Conservation (phyloP, 441 rosid species). For the Capsella rubella region DNA sequence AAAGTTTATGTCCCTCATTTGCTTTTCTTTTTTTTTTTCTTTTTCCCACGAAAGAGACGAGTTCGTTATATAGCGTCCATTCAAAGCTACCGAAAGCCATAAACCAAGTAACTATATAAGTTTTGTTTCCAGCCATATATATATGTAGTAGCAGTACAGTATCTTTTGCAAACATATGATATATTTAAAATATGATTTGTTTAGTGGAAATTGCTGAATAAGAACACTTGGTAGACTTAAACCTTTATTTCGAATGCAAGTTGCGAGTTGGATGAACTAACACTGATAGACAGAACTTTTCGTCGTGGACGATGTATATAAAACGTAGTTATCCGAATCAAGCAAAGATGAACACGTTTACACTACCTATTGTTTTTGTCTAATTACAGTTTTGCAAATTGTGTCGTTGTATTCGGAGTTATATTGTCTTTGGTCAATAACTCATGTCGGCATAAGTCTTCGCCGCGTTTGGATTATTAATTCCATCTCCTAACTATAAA, state of each 20-base stretch:
- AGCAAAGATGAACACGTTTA: constrained; percentile 16
- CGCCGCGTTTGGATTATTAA: constrained; percentile 30
- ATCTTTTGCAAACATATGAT: background rate
- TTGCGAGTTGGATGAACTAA: constrained; percentile 7
- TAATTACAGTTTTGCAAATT: background rate
- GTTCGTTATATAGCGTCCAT: constrained; percentile 32
- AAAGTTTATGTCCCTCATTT: constrained; percentile 29
- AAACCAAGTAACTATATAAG: constrained; percentile 21
- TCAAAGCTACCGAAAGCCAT: constrained; percentile 28
- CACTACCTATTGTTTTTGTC: background rate
- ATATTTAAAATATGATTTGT: background rate
- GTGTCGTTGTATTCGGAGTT: background rate
- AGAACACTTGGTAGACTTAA: background rate
- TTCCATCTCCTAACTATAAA: constrained; percentile 28
- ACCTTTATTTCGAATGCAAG: background rate
- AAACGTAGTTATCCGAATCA: constrained; percentile 7
- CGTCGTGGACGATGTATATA: background rate
- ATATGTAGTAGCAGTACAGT: background rate
- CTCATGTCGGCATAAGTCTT: constrained; percentile 32
- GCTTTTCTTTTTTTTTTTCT: background rate
- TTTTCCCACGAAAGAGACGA: constrained; percentile 19
- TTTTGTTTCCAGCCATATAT: constrained; percentile 30
- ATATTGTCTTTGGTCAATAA: constrained; percentile 22
- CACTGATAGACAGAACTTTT: background rate
- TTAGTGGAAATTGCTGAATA: background rate